Percentiles rank a stretch among this genome's conserved stretches.
phyloP scores from a whole-genome alignment of 2,329 filamentous ascomycete genomes.

The Chaetomium globosum region DNA sequence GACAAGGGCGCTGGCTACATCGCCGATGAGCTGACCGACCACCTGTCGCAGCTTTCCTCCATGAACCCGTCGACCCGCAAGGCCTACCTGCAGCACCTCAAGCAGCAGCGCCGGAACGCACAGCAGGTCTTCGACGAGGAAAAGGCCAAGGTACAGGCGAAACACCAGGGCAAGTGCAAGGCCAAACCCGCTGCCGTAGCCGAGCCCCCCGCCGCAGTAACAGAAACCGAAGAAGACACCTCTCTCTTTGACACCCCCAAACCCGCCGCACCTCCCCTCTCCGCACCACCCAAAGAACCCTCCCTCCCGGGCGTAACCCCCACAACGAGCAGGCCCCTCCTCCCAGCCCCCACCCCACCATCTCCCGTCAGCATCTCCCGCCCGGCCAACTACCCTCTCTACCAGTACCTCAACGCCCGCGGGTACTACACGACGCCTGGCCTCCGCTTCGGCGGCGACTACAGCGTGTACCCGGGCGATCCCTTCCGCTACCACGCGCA shows the following conservation, averaged over 20 bases:
- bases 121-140: constrained; percentile 47
- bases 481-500: constrained; percentile 94
- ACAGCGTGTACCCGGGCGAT: constrained; percentile 93
- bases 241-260: constrained; percentile 28
- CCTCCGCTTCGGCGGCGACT: constrained; percentile 90
- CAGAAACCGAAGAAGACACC: constrained; percentile 9
- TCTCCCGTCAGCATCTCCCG: constrained; percentile 38
- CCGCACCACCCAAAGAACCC: constrained; percentile 18
- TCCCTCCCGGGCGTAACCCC: constrained; percentile 45
- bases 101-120: constrained; percentile 48
- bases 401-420: constrained; percentile 73
- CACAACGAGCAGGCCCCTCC: constrained; percentile 44
- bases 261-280: neutral
- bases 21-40: constrained; percentile 75
- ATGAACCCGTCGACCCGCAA: constrained; percentile 60
- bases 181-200: constrained; percentile 22
- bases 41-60: constrained; percentile 64
- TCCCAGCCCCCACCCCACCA: constrained; percentile 19
- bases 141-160: constrained; percentile 42
- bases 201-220: constrained; percentile 6
- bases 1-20: constrained; percentile 76
- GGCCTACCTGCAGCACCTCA: constrained; percentile 64
- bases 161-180: constrained; percentile 35
- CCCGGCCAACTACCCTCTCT: constrained; percentile 66
- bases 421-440: constrained; percentile 91